Evolutionary conservation across 805 yeast genomes (phyloP), one percentile per base, ranked within the genome.

Genomic region (Grigorovia humatica): DNA sequence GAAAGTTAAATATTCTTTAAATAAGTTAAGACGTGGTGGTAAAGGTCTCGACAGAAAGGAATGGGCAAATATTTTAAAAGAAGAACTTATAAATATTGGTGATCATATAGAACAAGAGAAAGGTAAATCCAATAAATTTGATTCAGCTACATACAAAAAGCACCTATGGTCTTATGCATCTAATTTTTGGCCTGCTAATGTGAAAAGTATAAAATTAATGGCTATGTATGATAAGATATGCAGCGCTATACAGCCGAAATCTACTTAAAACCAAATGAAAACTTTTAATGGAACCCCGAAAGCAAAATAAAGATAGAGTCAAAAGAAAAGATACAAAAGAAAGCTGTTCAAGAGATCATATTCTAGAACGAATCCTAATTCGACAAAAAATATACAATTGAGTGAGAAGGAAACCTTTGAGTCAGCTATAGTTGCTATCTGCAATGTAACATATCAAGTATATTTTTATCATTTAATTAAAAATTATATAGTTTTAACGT

Each of bases 131-230:
- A 55, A 55, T 2, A 59, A 60, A 55, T 57, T 15, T 9, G 70
- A 71, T 20, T 62, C 71, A 30, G 73, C 68, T 7, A 76, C 73
- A 60, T 59, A 70, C 52, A 71, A 73, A 52, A 82, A 78, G 63
- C 93, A 88, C 60, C 68, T 88, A 53, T 88, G 96, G 96, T 78
- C 85, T 32, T 88, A 83, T 65, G 88, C 93, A 4, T 76, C 89
- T 19, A 76, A 79, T 50, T 88, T 81, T 70, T 88, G 96, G 96
- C 96, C 96, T 2, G 85, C 81, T 3, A 77, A 78, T 55, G 96
- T 83, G n/a, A 80, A 85, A 44, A 83, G 91, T 54, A 68, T 73
- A 42, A 84, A 84, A 69, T 79, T 88, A 55, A 75, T 76, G 61
- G 82, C 79, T 32, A 88, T 89, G 96, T 89, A 87, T 67, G 74